Evolutionary conservation across 208 protist genomes (phyloP), one percentile per base, ranked within the genome.

Genomic region (Zelonia costaricensis): DNA sequence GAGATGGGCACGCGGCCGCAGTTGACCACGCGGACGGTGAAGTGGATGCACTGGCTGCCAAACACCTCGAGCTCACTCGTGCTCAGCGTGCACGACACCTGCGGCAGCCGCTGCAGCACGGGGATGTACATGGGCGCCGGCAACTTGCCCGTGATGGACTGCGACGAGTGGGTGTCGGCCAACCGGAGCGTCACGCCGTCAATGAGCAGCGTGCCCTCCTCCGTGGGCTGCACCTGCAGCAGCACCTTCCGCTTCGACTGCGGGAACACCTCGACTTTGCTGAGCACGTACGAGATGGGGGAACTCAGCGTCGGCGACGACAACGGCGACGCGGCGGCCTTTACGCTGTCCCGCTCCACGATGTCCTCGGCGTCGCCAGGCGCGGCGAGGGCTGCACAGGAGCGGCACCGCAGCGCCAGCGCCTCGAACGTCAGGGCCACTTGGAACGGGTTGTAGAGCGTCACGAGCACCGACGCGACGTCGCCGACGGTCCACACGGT

Each of bases 401-500:
- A 77, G 31, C 49, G 47, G 59, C 82, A 93, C 18, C 73, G 69
- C 54, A 96, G 70, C 30, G 78, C 67, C 60, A 96, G 48, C 12
- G 76, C 74, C 30, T 48, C 63, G 23, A 96, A 54, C 27, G 69
- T 23, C 4, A 96, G 45, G 16, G 63, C 39, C 15, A 49, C 60
- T 7, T 69, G 65, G 44, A 92, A 80, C 1, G 87, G 91, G 62
- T 96, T 96, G 49, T 64, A 75, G 25, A 96, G 62, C 25, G 82
- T 80, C 13, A 94, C 23, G 23, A 78, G 68, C n/a, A 93, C 80
- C 15, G 87, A 79, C 27, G 83, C 82, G 33, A 91, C 87, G 56
- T 88, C 86, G 44, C 86, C 87, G 13, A 88, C 87, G 13, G 76
- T 81, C 88, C 91, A 96, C 61, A 96, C 86, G 2, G 90, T 82